Base-by-base conservation (phyloP, 2,329 filamentous ascomycete genomes). In the Botrytis paeoniae region DNA sequence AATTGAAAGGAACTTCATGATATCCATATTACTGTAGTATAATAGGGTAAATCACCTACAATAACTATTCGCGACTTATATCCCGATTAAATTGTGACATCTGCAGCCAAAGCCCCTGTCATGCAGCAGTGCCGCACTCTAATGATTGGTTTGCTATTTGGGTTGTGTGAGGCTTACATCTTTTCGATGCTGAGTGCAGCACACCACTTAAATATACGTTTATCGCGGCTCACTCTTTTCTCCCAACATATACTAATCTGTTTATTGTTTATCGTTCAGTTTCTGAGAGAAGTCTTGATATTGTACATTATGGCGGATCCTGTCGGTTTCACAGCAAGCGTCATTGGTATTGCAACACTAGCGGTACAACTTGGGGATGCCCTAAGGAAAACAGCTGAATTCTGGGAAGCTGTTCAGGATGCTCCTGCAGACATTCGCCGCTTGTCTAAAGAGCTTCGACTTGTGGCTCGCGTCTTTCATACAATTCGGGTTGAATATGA, bases 1-100 rank as follows among this genome's bases (percentile, higher is more conserved):
- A 92, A 81, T 83, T 92, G 63, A 79, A 76, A 59, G 73, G 72
- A n/a, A 75, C 63, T 64, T 74, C 74, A 73, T 79, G 71, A 78
- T 66, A 29, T 63, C 7, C 57, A 54, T 32, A 12, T 57, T 68
- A 41, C 16, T 57, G 65, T 57, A 68, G 14, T 41, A 68, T 41
- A 54, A 54, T 9, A 68, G 35, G 20, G 5, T 41, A 29, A 18
- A 61, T 43, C 18, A 25, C 35, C 64, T 22, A 41, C 22, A 41
- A 39, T 14, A 32, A 54, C 16, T 18, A 10, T 57, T 57, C 51
- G 35, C 25, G 64, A 35, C 64, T 10, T 10, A 22, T 25, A 41
- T 54, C 12, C 35, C 35, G 18, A n/a, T 41, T 20, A 54, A 32
- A 54, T 25, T 14, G 25, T 57, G 35, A 68, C 3, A 41, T 57